Conservation (phyloP, 1,139 yeast genomes). For the Sugiyamaella castrensis region DNA sequence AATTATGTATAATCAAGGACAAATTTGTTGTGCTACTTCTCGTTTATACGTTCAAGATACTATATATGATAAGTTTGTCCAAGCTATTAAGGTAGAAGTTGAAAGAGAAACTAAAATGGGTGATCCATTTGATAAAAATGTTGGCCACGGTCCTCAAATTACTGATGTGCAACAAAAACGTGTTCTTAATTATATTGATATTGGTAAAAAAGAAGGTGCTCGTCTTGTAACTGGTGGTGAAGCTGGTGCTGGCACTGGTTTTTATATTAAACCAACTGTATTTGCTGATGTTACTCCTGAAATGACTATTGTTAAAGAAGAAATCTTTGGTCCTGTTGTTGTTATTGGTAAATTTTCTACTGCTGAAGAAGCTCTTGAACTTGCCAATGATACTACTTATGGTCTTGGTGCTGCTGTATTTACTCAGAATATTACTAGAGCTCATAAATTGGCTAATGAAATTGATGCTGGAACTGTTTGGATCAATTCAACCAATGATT, state of each 20-base stretch:
- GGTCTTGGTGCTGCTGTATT: constrained; percentile 85
- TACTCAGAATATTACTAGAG: constrained; percentile 56
- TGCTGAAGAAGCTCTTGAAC: constrained; percentile 64
- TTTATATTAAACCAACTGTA: constrained; percentile 65
- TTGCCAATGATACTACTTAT: constrained; percentile 70
- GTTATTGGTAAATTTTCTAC: constrained; percentile 65
- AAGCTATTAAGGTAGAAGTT: constrained; percentile 42
- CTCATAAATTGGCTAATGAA: constrained; percentile 58
- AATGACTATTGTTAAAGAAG: constrained; percentile 64
- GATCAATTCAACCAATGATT: constrained; percentile 76
- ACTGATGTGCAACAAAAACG: constrained; percentile 70
- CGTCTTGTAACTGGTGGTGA: constrained; percentile 72
- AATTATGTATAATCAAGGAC: constrained; percentile 80
- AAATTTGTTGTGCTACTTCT: constrained; percentile 86
- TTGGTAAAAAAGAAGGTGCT: constrained; percentile 75
- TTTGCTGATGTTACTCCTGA: constrained; percentile 62
- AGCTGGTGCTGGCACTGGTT: constrained; percentile 74
- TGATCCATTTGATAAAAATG: constrained; percentile 46
- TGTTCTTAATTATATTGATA: constrained; percentile 66
- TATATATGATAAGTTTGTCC: constrained; percentile 64
- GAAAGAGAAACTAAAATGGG: constrained; percentile 27
- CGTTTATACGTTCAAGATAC: constrained; percentile 76
- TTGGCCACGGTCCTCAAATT: constrained; percentile 85
- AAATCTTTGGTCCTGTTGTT: constrained; percentile 86
- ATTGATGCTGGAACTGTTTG: constrained; percentile 77